A percentile compares a stretch with the other conserved stretches of the same genome.
These are phyloP conservation scores for Solanum paucissectum DNA, from an alignment of 257 asterid genomes.

Conservation along the genomic window DNA sequence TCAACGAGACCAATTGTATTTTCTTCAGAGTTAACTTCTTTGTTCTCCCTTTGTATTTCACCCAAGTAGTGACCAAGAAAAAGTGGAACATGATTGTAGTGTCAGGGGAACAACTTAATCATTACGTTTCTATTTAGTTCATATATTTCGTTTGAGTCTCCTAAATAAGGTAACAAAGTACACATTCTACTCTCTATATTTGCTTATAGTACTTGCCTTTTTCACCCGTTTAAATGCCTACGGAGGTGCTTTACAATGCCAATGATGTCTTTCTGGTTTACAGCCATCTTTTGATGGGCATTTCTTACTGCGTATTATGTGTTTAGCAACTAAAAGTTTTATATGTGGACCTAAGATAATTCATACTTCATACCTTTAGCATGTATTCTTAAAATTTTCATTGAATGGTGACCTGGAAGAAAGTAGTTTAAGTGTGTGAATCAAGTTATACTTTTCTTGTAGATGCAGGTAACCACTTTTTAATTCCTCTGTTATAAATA, in stretches of 20 bases:
- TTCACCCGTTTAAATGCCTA: not conserved
- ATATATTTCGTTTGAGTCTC: not conserved
- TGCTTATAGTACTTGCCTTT: not conserved
- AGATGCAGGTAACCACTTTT: conserved; percentile 7
- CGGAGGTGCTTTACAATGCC: not conserved
- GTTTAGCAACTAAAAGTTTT: not conserved
- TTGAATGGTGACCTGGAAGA: not conserved
- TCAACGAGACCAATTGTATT: not conserved
- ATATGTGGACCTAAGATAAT: not conserved
- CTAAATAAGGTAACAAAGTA: not conserved
- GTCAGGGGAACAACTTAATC: not conserved
- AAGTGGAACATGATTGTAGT: not conserved
- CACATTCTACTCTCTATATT: not conserved
- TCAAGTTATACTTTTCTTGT: conserved; percentile 62
- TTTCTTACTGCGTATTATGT: not conserved
- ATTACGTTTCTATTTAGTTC: not conserved
- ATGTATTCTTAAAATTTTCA: not conserved
- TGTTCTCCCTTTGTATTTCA: not conserved
- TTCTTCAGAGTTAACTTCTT: not conserved
- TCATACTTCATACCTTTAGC: not conserved
- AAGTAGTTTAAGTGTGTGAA: conserved; percentile 24
- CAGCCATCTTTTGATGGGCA: not conserved
- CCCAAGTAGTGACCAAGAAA: not conserved
- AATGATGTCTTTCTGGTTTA: not conserved
- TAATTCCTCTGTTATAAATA: not conserved